These are phyloP conservation scores for Penicillium diatomitis DNA, from an alignment of 495 filamentous ascomycete genomes.

Conservation along the genomic window DNA sequence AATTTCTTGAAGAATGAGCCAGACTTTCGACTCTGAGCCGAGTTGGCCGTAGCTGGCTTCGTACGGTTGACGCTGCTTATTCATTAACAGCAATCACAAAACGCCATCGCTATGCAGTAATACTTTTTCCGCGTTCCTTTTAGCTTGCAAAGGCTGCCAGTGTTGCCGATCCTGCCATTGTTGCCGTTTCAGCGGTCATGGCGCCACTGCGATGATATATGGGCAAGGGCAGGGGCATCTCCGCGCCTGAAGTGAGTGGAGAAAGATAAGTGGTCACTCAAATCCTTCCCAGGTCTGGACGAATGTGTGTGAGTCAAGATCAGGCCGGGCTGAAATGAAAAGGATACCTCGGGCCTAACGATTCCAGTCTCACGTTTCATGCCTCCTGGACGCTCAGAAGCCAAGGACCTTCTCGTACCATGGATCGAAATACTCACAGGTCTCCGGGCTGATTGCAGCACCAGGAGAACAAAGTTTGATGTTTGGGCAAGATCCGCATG, in stretches of 20 bases:
- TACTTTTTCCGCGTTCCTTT: background rate
- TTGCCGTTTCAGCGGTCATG: background rate
- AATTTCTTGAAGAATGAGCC: too few species aligned
- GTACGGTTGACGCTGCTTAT: background rate
- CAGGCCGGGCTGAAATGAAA: too few species aligned
- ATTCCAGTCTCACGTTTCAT: too few species aligned
- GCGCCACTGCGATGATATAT: background rate
- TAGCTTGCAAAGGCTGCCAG: background rate
- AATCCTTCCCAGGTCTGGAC: too few species aligned
- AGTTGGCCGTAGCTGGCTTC: too few species aligned
- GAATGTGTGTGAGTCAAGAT: too few species aligned
- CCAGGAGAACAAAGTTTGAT: slow-evolving; percentile 84
- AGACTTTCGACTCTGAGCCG: too few species aligned
- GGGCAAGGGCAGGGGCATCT: background rate
- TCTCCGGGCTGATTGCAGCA: slow-evolving; percentile 78
- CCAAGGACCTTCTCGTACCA: slow-evolving; percentile 53
- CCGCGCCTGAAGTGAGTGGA: background rate
- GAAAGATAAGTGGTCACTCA: background rate
- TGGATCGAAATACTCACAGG: slow-evolving; percentile 79
- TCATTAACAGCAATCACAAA: background rate
- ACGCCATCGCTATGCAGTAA: slow-evolving; percentile 1
- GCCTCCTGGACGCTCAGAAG: slow-evolving; percentile 15
- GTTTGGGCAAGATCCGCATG: slow-evolving; percentile 90
- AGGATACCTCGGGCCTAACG: too few species aligned
- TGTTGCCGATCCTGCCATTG: background rate